These are phyloP conservation scores for Dryadomyces quercivorus DNA, from an alignment of 2,329 filamentous ascomycete genomes.

Conservation along the genomic window DNA sequence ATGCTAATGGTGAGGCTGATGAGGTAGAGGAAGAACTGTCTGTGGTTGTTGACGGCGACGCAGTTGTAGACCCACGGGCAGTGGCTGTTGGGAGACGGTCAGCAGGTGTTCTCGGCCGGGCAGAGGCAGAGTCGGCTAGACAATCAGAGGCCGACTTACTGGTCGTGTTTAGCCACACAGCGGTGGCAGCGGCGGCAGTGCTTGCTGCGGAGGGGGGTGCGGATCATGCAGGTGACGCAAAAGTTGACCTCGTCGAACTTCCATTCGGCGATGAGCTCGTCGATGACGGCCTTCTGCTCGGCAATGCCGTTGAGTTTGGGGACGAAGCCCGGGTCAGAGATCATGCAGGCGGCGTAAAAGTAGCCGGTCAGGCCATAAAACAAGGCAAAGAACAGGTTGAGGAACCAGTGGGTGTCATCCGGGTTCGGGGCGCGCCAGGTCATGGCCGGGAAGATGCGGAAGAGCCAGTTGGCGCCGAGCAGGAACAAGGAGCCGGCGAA, in stretches of 20 bases:
- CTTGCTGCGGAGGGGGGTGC: conserved; percentile 85
- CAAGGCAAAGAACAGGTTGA: conserved; percentile 63
- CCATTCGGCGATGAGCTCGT: conserved; percentile 71
- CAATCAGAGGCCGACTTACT: conserved; percentile 47
- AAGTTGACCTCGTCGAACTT: conserved; percentile 93
- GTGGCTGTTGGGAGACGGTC: conserved; percentile 44
- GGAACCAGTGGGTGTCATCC: conserved; percentile 43
- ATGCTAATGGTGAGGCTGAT: conserved; percentile 67
- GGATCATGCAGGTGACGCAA: conserved; percentile 88
- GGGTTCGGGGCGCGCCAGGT: conserved; percentile 15
- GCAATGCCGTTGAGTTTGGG: conserved; percentile 82
- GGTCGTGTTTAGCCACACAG: conserved; percentile 92
- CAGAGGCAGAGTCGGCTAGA: too few species aligned
- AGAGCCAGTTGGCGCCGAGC: conserved; percentile 64
- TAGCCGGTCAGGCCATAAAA: conserved; percentile 59
- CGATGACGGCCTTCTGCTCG: conserved; percentile 79
- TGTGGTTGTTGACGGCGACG: conserved; percentile 87
- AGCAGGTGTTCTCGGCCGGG: not conserved
- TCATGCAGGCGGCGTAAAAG: conserved; percentile 81
- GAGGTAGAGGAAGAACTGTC: conserved; percentile 89
- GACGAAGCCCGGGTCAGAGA: conserved; percentile 81
- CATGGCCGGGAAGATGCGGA: conserved; percentile 49
- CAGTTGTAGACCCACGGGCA: conserved; percentile 98
- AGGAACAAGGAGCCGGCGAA: conserved; percentile 81
- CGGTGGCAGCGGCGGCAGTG: conserved; percentile 86